Base-by-base conservation (phyloP, 2,329 filamentous ascomycete genomes). In the Hymenoscyphus repandus region DNA sequence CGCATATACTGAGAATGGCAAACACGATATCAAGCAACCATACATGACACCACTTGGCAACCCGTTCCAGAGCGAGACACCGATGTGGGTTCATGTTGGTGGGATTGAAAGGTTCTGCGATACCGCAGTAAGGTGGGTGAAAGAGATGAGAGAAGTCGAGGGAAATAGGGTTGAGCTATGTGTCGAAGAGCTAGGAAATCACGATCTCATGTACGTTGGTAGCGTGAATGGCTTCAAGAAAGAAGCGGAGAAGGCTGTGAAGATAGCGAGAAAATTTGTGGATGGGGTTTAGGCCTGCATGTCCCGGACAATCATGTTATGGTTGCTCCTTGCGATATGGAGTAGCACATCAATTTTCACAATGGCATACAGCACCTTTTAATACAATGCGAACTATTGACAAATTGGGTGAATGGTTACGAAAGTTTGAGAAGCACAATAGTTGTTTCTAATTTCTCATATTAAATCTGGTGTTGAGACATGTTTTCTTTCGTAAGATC, bases 131-230 rank as follows among this genome's bases (percentile, higher is more conserved):
- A 20, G 17, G 12, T 47, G 39, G 39, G 36, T 22, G n/a, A 17
- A 40, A 12, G 34, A 15, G 10, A 75, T 45, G 64, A 64, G 15
- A 60, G 65, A 11, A 6, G 47, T 66, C 11, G 59, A 62, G 38
- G 73, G 72, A 0, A 75, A 74, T 51, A 57, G 65, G 37, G 64
- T 76, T 1, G 66, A 66, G 46, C 51, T 73, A 11, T 65, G 72
- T 55, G 62, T 72, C 2, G 71, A 72, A 56, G 56, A 68, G 43
- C 53, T 62, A 9, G 71, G 67, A 3, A 68, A 69, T 17, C 75
- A 79, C 58, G 76, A 78, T 61, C 70, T 76, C 6, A 51, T 75
- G 15, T 45, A 73, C 1, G 2, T 72, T 1, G 74, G 70, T 0
- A 52, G 64, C 15, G 13, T 67, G 1, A 18, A 74, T 2, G 75